Evolutionary conservation across 805 yeast species (phyloP).

Genomic region (Myxozyma geophila): DNA sequence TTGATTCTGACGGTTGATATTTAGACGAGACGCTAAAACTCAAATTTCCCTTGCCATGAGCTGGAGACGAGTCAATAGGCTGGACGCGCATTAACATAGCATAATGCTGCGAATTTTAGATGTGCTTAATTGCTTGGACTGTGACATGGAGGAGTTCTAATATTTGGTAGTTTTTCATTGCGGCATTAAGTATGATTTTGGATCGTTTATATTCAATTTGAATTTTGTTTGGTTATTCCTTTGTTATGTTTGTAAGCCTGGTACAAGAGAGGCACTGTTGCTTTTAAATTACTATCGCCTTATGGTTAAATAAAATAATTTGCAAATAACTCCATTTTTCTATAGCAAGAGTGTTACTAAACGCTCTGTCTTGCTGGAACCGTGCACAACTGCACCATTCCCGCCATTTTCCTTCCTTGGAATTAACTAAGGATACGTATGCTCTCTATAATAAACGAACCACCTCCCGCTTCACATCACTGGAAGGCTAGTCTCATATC

Average conservation of each 20-base stretch:
- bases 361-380: too few relatives aligned
- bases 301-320: too few relatives aligned
- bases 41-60: slow-evolving; percentile 8
- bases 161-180: neutral
- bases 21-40: slow-evolving; percentile 12
- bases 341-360: too few relatives aligned
- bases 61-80: too few relatives aligned
- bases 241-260: neutral
- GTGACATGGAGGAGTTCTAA: neutral
- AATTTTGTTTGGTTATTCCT: neutral
- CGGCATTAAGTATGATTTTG: neutral
- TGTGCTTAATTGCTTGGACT: neutral
- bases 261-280: too few relatives aligned
- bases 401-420: too few relatives aligned
- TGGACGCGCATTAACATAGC: neutral
- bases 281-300: too few relatives aligned
- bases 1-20: neutral
- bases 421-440: too few relatives aligned
- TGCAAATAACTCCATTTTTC: too few relatives aligned
- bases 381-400: too few relatives aligned
- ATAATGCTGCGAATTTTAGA: neutral
- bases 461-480: neutral
- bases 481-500: neutral
- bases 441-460: neutral
- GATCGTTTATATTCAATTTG: neutral